These are phyloP conservation scores for Volutella citrinella DNA, from an alignment of 2,329 filamentous ascomycete genomes.

Conservation along the genomic window DNA sequence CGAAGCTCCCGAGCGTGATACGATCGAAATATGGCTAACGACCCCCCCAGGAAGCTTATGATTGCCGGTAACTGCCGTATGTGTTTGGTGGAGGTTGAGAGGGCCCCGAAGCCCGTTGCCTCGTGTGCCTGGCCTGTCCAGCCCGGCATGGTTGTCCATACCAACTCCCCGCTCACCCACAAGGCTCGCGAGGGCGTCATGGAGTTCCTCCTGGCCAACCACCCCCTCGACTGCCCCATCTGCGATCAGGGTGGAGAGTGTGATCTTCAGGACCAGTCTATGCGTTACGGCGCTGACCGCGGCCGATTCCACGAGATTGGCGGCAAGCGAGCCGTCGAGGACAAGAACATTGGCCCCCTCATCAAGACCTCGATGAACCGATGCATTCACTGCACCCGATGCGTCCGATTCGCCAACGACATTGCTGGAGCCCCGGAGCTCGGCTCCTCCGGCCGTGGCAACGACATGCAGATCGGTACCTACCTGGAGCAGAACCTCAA, in stretches of 20 bases:
- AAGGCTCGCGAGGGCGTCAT: slow-evolving; percentile 98
- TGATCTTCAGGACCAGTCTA: slow-evolving; percentile 98
- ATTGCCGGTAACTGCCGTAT: slow-evolving; percentile 99
- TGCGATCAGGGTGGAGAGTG: slow-evolving; percentile 99
- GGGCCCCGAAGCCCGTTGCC: slow-evolving; percentile 92
- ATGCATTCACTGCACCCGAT: slow-evolving; percentile 98
- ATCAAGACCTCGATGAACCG: slow-evolving; percentile 99
- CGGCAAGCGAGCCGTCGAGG: slow-evolving; percentile 96
- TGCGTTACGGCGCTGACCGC: slow-evolving; percentile 95
- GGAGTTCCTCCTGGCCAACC: slow-evolving; percentile 96
- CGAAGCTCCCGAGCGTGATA: slow-evolving; percentile 35
- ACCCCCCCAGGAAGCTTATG: slow-evolving; percentile 76
- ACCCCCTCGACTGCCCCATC: slow-evolving; percentile 93
- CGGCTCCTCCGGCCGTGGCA: slow-evolving; percentile 90
- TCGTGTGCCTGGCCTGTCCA: slow-evolving; percentile 99
- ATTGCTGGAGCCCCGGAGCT: slow-evolving; percentile 93
- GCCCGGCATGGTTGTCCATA: slow-evolving; percentile 98
- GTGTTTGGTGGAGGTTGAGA: slow-evolving; percentile 98
- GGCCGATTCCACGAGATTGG: slow-evolving; percentile 94
- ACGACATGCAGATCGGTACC: slow-evolving; percentile 96
- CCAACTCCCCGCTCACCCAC: slow-evolving; percentile 91
- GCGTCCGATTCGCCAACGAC: slow-evolving; percentile 96
- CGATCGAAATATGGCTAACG: slow-evolving; percentile 39
- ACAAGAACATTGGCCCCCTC: slow-evolving; percentile 97
- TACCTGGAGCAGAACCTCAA: slow-evolving; percentile 94